Conservation (phyloP, 176 grass and related monocot genomes). For the Canna indica region DNA sequence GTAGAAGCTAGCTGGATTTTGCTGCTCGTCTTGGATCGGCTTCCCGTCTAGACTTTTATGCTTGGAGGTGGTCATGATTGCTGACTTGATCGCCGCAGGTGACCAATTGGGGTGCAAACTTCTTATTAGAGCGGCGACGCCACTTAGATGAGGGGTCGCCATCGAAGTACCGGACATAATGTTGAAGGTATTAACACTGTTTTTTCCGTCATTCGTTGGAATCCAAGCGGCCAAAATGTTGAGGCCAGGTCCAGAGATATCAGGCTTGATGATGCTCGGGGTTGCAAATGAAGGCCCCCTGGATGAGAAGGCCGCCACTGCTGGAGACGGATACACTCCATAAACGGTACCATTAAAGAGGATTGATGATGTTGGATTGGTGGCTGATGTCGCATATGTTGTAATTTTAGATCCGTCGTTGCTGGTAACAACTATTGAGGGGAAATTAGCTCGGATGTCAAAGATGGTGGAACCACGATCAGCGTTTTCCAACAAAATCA, state of each 20-base stretch:
- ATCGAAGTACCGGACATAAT: slow-evolving; percentile 85
- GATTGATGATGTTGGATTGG: neutral
- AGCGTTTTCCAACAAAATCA: too few species aligned
- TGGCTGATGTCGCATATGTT: neutral
- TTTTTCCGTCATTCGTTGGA: slow-evolving; percentile 20
- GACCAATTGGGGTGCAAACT: neutral
- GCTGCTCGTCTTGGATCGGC: neutral
- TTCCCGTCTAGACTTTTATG: neutral
- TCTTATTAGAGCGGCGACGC: neutral
- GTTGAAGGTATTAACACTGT: slow-evolving; percentile 18
- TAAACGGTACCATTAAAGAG: neutral
- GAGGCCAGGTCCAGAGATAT: slow-evolving; percentile 75
- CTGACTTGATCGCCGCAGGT: neutral
- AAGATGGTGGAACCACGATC: too few species aligned
- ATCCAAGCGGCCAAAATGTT: slow-evolving; percentile 88
- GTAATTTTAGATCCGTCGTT: neutral
- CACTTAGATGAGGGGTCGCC: slow-evolving; percentile 16
- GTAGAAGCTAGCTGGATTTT: neutral
- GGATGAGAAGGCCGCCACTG: slow-evolving; percentile 26
- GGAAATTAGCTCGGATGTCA: too few species aligned
- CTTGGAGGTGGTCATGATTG: neutral
- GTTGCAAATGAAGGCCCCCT: slow-evolving; percentile 53
- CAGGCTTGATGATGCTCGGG: slow-evolving; percentile 73
- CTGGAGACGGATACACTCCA: neutral
- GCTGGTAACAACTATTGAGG: neutral